These are phyloP conservation scores for Trichoderma erinaceum DNA, from an alignment of 495 filamentous ascomycete genomes.

Conservation along the genomic window DNA sequence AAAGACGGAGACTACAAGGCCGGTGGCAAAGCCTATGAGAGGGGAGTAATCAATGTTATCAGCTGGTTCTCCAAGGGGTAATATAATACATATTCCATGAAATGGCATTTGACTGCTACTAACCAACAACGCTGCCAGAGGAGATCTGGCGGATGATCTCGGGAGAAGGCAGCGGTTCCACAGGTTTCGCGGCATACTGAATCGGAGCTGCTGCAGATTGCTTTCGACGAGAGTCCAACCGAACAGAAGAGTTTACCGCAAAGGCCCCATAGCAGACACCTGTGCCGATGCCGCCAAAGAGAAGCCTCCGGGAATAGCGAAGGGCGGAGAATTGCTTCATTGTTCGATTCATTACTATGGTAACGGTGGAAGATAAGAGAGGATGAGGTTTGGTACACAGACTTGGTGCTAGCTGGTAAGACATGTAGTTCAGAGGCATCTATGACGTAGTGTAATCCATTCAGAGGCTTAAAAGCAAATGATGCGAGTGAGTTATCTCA, in stretches of 20 bases:
- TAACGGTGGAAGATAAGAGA: background rate
- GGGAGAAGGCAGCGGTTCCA: background rate
- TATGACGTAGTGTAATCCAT: too few species aligned
- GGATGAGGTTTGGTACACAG: too few species aligned
- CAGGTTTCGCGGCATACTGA: background rate
- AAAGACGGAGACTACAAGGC: background rate
- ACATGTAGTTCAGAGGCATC: too few species aligned
- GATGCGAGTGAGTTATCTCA: too few species aligned
- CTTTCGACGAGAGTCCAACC: slow-evolving; percentile 1
- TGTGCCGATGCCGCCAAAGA: background rate
- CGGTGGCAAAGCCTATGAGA: slow-evolving; percentile 11
- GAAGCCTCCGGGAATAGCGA: background rate
- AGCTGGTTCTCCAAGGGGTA: background rate
- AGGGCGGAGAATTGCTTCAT: background rate
- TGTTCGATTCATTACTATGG: background rate
- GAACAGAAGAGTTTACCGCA: background rate
- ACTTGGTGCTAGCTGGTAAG: too few species aligned
- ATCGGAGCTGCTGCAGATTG: background rate
- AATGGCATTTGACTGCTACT: background rate
- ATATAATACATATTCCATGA: background rate
- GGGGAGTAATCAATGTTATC: background rate
- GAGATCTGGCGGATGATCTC: background rate
- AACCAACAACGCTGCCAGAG: slow-evolving; percentile 8
- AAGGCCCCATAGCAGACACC: background rate
- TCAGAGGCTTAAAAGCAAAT: too few species aligned